Base-by-base conservation (phyloP, 2,329 filamentous ascomycete species). In the Aspergillus felis region DNA sequence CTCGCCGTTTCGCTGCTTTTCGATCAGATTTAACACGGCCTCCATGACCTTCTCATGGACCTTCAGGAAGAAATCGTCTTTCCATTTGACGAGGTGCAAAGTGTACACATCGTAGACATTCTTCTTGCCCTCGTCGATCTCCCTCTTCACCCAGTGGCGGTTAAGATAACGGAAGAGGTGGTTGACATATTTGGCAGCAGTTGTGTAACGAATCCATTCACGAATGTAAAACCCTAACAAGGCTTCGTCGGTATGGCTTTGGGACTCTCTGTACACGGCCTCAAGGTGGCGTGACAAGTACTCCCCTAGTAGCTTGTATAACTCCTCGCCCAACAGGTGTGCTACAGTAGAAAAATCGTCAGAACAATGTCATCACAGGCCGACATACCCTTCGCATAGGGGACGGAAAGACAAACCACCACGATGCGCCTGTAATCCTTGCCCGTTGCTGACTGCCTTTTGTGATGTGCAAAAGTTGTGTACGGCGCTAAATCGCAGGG, bases 381-480 rank as follows among this genome's bases (percentile, higher is more conserved):
- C 48, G 14, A 35, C 46, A 47, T 46, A 17, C 5, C 14, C 7
- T 17, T 17, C 32, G 14, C 32, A 38, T 38, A 38, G 14, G 29
- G 32, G 28, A 25, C 12, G 47, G n/a, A 32, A n/a, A 35, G 41
- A 70, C 74, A 51, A 79, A 87, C 90, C 90, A 75, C 92, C 92
- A 61, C 89, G 82, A 73, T 91, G 88, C 62, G 84, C 84, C 38
- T 81, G 63, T 75, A 71, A 73, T 68, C 79, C 65, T 67, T 76
- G 72, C 63, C 76, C 64, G 53, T 84, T 81, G n/a, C 85, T 84
- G 48, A 92, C 87, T 1, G 91, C 91, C 74, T 97, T 97, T 75
- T 97, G 94, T 25, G 94, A 96, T 56, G 94, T 99, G 76, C 94
- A 99, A 76, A 99, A 99, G 79, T 99, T 97, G 79, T 99, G 94